These are phyloP conservation scores for Monilinia polystroma DNA, from an alignment of 2,329 filamentous ascomycete species.

Conservation along the genomic window DNA sequence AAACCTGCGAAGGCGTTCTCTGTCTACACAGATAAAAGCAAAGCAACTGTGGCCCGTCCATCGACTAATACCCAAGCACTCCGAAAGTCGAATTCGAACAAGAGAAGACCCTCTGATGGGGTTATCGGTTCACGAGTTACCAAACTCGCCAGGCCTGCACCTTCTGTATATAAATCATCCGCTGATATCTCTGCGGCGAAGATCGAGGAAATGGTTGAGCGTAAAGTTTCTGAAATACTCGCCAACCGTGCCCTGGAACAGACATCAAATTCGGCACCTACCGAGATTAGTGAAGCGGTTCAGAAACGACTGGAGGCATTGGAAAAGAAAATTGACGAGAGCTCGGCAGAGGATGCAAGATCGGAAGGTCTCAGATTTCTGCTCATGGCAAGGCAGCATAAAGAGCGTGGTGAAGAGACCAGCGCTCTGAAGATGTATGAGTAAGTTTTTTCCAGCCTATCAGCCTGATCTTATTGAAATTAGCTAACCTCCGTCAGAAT, in stretches of 20 bases:
- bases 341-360: slow-evolving; percentile 65
- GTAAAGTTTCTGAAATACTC: slow-evolving; percentile 85
- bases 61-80: slow-evolving; percentile 32
- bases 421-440: slow-evolving; percentile 78
- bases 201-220: slow-evolving; percentile 90
- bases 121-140: slow-evolving; percentile 44
- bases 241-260: slow-evolving; percentile 68
- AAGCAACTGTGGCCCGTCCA: slow-evolving; percentile 43
- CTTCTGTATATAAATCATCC: slow-evolving; percentile 35
- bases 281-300: slow-evolving; percentile 70
- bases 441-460: slow-evolving; percentile 3
- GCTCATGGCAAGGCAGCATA: slow-evolving; percentile 89
- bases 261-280: slow-evolving; percentile 45
- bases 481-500: slow-evolving; percentile 49
- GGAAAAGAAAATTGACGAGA: slow-evolving; percentile 76
- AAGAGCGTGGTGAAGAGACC: slow-evolving; percentile 74
- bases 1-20: slow-evolving; percentile 82
- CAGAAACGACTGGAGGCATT: slow-evolving; percentile 79
- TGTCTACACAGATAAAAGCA: slow-evolving; percentile 77
- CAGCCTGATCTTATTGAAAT: not conserved
- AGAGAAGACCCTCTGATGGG: slow-evolving; percentile 41
- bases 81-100: slow-evolving; percentile 40
- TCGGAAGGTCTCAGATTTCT: slow-evolving; percentile 82
- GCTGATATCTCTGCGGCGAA: slow-evolving; percentile 62
- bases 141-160: slow-evolving; percentile 47